Evolutionary conservation across 2,329 filamentous ascomycete species (phyloP).

Genomic region (Beauveria varroae): DNA sequence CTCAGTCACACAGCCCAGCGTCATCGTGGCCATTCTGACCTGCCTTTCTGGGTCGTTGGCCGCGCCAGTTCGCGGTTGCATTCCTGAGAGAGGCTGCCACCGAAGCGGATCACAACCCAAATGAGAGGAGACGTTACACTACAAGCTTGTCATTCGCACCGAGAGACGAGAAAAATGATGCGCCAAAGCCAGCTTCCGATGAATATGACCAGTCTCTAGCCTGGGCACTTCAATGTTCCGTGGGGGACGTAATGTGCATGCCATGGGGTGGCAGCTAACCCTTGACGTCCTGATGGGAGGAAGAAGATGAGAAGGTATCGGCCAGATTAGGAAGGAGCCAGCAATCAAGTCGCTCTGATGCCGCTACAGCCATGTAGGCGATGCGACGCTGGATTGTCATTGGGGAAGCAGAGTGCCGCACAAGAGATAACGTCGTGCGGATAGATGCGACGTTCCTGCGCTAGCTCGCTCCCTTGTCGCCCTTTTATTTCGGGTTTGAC

Average conservation of each 20-base stretch:
- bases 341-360: not conserved
- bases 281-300: no score
- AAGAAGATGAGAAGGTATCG: not conserved
- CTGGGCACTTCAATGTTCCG: no score
- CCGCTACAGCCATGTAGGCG: not conserved
- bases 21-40: not conserved
- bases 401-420: not conserved
- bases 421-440: not conserved
- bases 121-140: slow-evolving; percentile 7
- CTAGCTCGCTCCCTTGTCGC: not conserved
- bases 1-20: not conserved
- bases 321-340: not conserved
- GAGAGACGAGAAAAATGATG: not conserved
- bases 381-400: slow-evolving; percentile 7
- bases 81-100: slow-evolving; percentile 5
- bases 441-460: slow-evolving; percentile 12
- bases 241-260: not conserved
- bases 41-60: slow-evolving; percentile 5
- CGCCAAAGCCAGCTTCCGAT: no score
- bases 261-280: not conserved
- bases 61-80: not conserved
- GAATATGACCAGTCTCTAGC: no score
- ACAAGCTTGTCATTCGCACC: not conserved
- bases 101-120: not conserved
- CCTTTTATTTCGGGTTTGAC: not conserved